Percentiles rank a stretch among this genome's conserved stretches.
Evolutionary conservation across 2,329 filamentous ascomycete species (phyloP).

Genomic region (Didymella sp.): DNA sequence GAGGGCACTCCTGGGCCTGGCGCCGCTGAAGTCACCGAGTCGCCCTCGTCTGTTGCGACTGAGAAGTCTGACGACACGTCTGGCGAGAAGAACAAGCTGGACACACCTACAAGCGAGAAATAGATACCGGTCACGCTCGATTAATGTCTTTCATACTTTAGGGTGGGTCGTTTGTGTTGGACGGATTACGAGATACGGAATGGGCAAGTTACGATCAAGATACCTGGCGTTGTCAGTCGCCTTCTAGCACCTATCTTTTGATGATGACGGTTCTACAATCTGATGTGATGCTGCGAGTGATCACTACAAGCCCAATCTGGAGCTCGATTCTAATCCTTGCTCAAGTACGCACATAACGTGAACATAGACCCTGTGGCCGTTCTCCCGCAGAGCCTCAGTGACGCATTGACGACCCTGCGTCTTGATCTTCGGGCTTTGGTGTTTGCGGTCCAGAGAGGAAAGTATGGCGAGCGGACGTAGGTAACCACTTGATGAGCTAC

Average conservation of each 20-base stretch:
- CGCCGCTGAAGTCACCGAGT: conserved; percentile 40
- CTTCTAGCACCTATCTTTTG: conserved; percentile 27
- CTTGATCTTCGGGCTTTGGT: background rate
- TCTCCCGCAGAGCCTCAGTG: background rate
- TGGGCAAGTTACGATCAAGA: conserved; percentile 43
- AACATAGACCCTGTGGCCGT: background rate
- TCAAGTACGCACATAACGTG: background rate
- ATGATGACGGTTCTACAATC: too few species aligned
- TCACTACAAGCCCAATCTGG: too few species aligned
- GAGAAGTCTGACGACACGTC: conserved; percentile 41
- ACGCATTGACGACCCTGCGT: background rate
- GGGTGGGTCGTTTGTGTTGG: conserved; percentile 26
- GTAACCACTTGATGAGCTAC: too few species aligned
- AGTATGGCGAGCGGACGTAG: background rate
- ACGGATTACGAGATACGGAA: conserved; percentile 26
- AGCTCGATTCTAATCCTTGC: too few species aligned
- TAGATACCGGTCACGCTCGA: conserved; percentile 12
- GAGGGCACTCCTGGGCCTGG: conserved; percentile 20
- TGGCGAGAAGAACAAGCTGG: conserved; percentile 12
- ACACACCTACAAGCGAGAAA: conserved; percentile 18
- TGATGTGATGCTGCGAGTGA: background rate
- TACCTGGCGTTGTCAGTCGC: conserved; percentile 48
- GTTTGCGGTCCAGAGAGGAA: background rate
- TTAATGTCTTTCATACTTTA: conserved; percentile 26
- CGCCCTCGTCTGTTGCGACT: conserved; percentile 48